These are phyloP conservation scores for Malus hybrid DNA, from an alignment of 331 rosid species.

Conservation along the genomic window DNA sequence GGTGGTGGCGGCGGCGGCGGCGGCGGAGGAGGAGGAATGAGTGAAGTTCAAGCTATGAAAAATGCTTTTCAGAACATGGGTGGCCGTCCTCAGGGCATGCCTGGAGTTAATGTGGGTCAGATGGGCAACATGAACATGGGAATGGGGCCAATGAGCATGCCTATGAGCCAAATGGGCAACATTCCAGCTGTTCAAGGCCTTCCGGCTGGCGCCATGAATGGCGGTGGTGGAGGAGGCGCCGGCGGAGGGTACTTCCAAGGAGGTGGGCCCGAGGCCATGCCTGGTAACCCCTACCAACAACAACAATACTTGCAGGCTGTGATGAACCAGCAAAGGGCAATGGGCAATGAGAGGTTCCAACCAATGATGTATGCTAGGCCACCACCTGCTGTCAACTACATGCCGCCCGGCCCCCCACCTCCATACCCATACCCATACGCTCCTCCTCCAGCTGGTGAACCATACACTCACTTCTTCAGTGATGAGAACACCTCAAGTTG, in stretches of 20 bases:
- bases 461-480: slow-evolving; percentile 56
- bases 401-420: slow-evolving; percentile 33
- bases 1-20: slow-evolving; percentile 7
- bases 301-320: slow-evolving; percentile 45
- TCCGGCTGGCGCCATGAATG: slow-evolving; percentile 37
- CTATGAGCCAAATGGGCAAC: slow-evolving; percentile 50
- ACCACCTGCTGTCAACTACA: slow-evolving; percentile 52
- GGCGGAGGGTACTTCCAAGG: slow-evolving; percentile 35
- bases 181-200: slow-evolving; percentile 53
- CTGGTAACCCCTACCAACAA: slow-evolving; percentile 51
- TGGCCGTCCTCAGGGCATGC: slow-evolving; percentile 28
- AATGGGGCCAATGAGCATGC: slow-evolving; percentile 33
- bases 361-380: slow-evolving; percentile 77
- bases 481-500: slow-evolving; percentile 89
- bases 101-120: slow-evolving; percentile 17
- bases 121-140: slow-evolving; percentile 12
- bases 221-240: slow-evolving; percentile 18
- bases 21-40: slow-evolving; percentile 3
- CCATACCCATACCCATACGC: slow-evolving; percentile 22
- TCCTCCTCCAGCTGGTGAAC: slow-evolving; percentile 34
- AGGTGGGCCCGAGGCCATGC: slow-evolving; percentile 42
- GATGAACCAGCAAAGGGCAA: slow-evolving; percentile 63
- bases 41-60: slow-evolving; percentile 19
- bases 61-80: slow-evolving; percentile 21
- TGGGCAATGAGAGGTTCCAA: slow-evolving; percentile 55